phyloP scores from a whole-genome alignment of 2,329 filamentous ascomycete species.

The Allantophomopsis cytisporea region DNA sequence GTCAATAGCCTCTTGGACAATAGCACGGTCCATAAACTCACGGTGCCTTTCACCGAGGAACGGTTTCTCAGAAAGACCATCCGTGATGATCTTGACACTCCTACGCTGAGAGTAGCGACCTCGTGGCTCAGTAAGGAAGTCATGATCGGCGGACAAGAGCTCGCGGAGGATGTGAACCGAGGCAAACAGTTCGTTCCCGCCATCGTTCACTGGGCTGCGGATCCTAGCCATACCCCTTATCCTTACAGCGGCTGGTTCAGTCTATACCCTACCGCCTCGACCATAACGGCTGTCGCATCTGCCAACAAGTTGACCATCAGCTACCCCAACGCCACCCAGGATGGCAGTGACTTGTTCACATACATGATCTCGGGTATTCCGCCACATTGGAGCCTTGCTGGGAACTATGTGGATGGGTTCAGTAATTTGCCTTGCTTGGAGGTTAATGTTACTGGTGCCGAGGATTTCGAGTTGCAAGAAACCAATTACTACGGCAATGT shows the following conservation, averaged over 20 bases:
- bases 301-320: slow-evolving; percentile 19
- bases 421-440: too few relatives aligned
- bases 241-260: slow-evolving; percentile 25
- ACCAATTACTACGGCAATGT: too few relatives aligned
- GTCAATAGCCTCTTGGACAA: slow-evolving; percentile 16
- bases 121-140: slow-evolving; percentile 27
- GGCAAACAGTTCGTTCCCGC: slow-evolving; percentile 28
- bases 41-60: slow-evolving; percentile 19
- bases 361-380: slow-evolving; percentile 24
- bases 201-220: slow-evolving; percentile 30
- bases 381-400: slow-evolving; percentile 21
- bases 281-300: slow-evolving; percentile 23
- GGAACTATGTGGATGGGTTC: slow-evolving; percentile 10
- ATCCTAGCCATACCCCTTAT: slow-evolving; percentile 22
- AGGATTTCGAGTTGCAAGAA: too few relatives aligned
- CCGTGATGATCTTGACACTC: slow-evolving; percentile 19
- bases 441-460: too few relatives aligned
- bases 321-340: slow-evolving; percentile 26
- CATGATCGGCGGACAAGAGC: slow-evolving; percentile 26
- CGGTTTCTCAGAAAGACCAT: slow-evolving; percentile 22
- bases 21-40: slow-evolving; percentile 17
- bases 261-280: slow-evolving; percentile 27
- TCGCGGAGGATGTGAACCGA: slow-evolving; percentile 22
- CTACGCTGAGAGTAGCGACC: slow-evolving; percentile 18
- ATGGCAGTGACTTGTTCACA: slow-evolving; percentile 23